Percentiles rank a stretch among this genome's conserved stretches.
Evolutionary conservation across 108 stramenopile genomes (phyloP).

Genomic region (Nitzschia sp.): DNA sequence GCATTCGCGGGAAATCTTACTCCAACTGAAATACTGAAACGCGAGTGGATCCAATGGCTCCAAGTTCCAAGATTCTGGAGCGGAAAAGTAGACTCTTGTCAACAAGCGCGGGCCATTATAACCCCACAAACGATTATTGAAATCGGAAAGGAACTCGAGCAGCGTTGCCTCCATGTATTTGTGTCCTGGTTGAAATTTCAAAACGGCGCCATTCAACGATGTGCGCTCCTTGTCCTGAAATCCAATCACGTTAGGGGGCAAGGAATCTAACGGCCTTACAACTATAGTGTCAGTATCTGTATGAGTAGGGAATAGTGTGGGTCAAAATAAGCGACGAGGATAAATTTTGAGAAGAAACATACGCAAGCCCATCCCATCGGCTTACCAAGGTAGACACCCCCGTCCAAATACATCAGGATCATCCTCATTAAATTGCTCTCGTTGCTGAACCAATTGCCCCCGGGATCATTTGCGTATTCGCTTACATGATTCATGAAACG

Average conservation of each 20-base stretch:
- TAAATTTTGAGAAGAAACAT: background rate
- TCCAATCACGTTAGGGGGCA: background rate
- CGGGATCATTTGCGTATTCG: background rate
- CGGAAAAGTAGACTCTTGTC: background rate
- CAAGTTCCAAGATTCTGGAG: background rate
- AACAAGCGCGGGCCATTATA: slow-evolving; percentile 1
- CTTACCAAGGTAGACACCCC: background rate
- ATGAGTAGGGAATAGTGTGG: background rate
- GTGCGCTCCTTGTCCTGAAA: background rate
- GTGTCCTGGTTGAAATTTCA: background rate
- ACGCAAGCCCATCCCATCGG: background rate
- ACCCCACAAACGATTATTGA: background rate
- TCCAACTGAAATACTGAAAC: background rate
- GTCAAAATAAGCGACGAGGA: background rate
- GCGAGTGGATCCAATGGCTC: background rate
- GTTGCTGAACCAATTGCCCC: slow-evolving; percentile 1
- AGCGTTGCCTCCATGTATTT: background rate
- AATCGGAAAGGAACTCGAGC: background rate
- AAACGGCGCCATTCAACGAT: slow-evolving; percentile 1
- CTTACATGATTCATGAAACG: background rate
- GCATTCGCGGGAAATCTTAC: background rate
- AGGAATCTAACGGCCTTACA: background rate
- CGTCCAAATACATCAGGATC: background rate
- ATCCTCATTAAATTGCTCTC: background rate
- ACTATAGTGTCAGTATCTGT: slow-evolving; percentile 6